Percentiles rank a stretch among this genome's conserved stretches.
Evolutionary conservation across 805 yeast genomes (phyloP).

Genomic region (Kodamaea fukazawae): DNA sequence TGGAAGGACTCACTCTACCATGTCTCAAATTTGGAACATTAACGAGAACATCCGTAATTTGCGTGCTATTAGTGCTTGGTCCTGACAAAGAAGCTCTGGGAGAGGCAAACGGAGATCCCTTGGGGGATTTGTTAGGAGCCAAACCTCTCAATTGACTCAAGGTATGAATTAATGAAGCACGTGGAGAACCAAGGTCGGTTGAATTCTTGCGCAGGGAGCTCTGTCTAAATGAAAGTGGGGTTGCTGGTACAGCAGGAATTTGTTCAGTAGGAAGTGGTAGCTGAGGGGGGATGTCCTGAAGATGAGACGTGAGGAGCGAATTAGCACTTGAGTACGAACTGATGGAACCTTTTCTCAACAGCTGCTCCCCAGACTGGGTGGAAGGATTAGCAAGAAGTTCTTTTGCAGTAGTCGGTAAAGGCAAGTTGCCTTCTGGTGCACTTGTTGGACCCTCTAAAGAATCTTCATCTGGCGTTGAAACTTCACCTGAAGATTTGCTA

Average conservation of each 20-base stretch:
- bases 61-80: slow-evolving; percentile 2
- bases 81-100: slow-evolving; percentile 44
- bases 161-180: slow-evolving; percentile 41
- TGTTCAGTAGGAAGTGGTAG: slow-evolving; percentile 56
- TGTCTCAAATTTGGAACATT: slow-evolving; percentile 5
- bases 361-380: no score
- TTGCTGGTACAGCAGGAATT: slow-evolving; percentile 41
- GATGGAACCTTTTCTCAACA: slow-evolving; percentile 18
- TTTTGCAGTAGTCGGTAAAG: no score
- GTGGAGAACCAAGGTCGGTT: slow-evolving; percentile 35
- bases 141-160: slow-evolving; percentile 39
- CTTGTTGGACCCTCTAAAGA: background rate
- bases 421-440: slow-evolving; percentile 4
- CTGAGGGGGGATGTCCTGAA: slow-evolving; percentile 53
- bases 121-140: slow-evolving; percentile 34
- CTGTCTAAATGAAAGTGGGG: slow-evolving; percentile 30
- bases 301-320: slow-evolving; percentile 28
- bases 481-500: slow-evolving; percentile 2
- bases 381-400: no score
- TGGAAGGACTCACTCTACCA: slow-evolving; percentile 2
- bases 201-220: slow-evolving; percentile 37
- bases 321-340: slow-evolving; percentile 21
- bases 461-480: slow-evolving; percentile 6
- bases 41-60: background rate
- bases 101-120: slow-evolving; percentile 39